A percentile compares a stretch with the other conserved stretches of the same genome.
Evolutionary conservation across 2,329 filamentous ascomycete species (phyloP).

Genomic region (Gremmenia infestans): DNA sequence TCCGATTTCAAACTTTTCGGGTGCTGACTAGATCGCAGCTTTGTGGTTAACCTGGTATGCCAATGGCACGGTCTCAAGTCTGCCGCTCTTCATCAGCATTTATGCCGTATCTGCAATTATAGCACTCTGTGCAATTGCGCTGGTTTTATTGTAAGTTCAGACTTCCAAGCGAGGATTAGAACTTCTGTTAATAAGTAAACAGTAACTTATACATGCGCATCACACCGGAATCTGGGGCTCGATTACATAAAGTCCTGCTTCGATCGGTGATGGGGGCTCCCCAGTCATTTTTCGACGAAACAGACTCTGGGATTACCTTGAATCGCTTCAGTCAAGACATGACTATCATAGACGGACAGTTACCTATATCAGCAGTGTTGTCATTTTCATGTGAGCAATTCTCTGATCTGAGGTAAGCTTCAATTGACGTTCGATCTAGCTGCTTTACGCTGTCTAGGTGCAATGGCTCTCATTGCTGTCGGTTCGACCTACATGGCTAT

Average conservation of each 20-base stretch:
- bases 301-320: conserved; percentile 18
- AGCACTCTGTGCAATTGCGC: background rate
- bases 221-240: conserved; percentile 7
- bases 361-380: conserved; percentile 14
- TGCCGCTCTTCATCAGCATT: conserved; percentile 1
- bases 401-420: background rate
- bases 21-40: background rate
- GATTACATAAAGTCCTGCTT: conserved; percentile 9
- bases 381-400: conserved; percentile 1
- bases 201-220: conserved; percentile 10
- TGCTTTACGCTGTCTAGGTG: conserved; percentile 4
- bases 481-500: conserved; percentile 21
- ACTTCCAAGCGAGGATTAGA: background rate
- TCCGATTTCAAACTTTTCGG: background rate
- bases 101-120: conserved; percentile 4
- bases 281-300: conserved; percentile 15
- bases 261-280: conserved; percentile 13
- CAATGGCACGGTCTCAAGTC: conserved; percentile 6
- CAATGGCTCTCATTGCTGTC: conserved; percentile 30
- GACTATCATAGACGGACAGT: conserved; percentile 23
- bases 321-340: conserved; percentile 25
- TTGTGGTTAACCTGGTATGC: conserved; percentile 13
- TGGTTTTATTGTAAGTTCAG: background rate
- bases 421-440: background rate
- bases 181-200: background rate